phyloP scores from a whole-genome alignment of 164 flowering plant genomes.

The Vitis vinifera region DNA sequence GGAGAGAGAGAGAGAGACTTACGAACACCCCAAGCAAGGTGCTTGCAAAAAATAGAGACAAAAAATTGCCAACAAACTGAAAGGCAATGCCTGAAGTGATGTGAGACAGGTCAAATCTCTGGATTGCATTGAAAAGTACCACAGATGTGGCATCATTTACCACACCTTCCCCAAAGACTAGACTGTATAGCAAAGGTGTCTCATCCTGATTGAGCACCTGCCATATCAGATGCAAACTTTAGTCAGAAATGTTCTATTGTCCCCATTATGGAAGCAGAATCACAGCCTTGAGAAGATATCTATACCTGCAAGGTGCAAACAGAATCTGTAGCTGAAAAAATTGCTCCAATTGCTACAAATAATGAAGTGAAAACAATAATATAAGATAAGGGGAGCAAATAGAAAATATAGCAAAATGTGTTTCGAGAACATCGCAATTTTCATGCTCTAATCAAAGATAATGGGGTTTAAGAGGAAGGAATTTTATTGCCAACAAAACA shows the following conservation, averaged over 20 bases:
- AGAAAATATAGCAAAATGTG: neutral
- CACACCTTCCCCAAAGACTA: conserved; percentile 68
- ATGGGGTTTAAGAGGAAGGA: neutral
- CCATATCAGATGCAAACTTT: neutral
- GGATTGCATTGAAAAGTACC: conserved; percentile 60
- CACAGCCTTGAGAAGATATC: conserved; percentile 2
- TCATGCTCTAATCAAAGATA: neutral
- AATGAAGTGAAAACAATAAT: neutral
- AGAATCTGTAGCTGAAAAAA: conserved; percentile 58
- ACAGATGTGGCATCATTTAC: conserved; percentile 62
- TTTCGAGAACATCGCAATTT: neutral
- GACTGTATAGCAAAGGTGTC: conserved; percentile 53
- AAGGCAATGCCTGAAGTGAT: conserved; percentile 22
- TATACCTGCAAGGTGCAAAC: conserved; percentile 62
- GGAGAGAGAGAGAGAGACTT: conserved; percentile 22
- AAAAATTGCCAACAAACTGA: conserved; percentile 33
- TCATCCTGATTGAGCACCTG: conserved; percentile 70
- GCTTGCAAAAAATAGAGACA: conserved; percentile 40
- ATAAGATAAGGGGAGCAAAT: neutral
- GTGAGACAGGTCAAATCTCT: conserved; percentile 41
- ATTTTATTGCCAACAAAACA: neutral
- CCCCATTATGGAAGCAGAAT: neutral
- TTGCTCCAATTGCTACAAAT: conserved; percentile 53
- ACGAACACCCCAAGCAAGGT: conserved; percentile 52
- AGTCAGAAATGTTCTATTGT: neutral